A percentile compares a stretch with the other conserved stretches of the same genome.
Evolutionary conservation across 768 basidiomycete species (phyloP).

Genomic region (Leccinellum albellum): DNA sequence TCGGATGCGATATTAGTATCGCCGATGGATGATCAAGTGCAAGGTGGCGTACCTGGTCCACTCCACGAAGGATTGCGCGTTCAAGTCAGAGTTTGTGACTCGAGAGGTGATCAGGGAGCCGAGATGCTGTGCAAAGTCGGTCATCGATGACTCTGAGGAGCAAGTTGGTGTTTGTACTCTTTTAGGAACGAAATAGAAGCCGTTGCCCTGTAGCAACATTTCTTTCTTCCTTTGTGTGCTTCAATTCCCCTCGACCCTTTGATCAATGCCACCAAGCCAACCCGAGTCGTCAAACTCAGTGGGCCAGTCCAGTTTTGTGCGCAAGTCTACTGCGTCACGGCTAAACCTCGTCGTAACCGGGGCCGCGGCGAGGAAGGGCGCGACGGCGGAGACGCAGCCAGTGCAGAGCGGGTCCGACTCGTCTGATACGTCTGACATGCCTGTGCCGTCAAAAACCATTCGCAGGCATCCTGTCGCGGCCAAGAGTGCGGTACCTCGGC

Average conservation of each 20-base stretch:
- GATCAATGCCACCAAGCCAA: conserved; percentile 13
- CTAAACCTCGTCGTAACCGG: not conserved
- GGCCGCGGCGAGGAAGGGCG: conserved; percentile 15
- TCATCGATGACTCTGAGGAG: conserved; percentile 10
- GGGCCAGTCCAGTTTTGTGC: not conserved
- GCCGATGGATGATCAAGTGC: conserved; percentile 4
- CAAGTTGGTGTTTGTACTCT: too few relatives aligned
- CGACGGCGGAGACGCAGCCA: not conserved
- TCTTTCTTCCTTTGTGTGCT: conserved; percentile 13
- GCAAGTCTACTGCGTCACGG: conserved; percentile 2
- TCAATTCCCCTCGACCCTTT: not conserved
- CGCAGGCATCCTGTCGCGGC: not conserved
- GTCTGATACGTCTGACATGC: conserved; percentile 3
- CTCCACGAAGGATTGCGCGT: conserved; percentile 13
- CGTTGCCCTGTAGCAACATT: not conserved
- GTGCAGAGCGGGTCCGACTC: conserved; percentile 1
- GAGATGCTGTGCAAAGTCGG: conserved; percentile 22
- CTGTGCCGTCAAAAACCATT: not conserved
- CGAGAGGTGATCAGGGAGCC: conserved; percentile 18
- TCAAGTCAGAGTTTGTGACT: conserved; percentile 9
- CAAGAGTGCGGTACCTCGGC: not conserved
- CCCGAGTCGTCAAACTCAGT: not conserved
- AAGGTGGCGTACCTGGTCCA: conserved; percentile 24
- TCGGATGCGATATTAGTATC: conserved; percentile 11
- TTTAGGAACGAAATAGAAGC: too few relatives aligned